Percentiles rank a stretch among this genome's conserved stretches.
These are phyloP conservation scores for Martensiomyces pterosporus DNA, from an alignment of 192 early-diverging fungal genomes.

Conservation along the genomic window DNA sequence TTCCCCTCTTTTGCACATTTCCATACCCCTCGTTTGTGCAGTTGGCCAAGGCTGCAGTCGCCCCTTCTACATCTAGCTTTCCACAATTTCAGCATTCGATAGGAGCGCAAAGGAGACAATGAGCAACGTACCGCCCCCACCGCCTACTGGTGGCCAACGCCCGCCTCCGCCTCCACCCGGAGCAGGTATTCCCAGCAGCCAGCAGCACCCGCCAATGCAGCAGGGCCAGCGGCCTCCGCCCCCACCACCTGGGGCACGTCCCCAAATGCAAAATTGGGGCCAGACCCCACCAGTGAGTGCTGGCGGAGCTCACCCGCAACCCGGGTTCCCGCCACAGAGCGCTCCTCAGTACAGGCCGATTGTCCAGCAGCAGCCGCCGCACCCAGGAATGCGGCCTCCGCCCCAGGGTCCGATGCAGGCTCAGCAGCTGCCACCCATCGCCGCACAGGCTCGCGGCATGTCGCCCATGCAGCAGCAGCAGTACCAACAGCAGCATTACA, in stretches of 20 bases:
- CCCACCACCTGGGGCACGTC: conserved; percentile 21
- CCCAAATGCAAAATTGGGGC: conserved; percentile 26
- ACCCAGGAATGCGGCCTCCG: conserved; percentile 10
- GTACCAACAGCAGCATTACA: conserved; percentile 4
- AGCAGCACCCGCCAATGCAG: conserved; percentile 7
- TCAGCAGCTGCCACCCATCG: conserved; percentile 9
- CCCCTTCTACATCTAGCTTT: too few relatives aligned
- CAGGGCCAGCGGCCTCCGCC: conserved; percentile 21
- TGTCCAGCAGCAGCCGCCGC: conserved; percentile 12
- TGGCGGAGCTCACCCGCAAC: conserved; percentile 18
- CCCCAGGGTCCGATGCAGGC: conserved; percentile 11
- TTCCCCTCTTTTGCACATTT: too few relatives aligned
- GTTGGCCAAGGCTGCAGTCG: too few relatives aligned
- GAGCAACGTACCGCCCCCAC: too few relatives aligned
- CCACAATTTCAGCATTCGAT: too few relatives aligned
- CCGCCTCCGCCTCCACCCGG: conserved; percentile 13
- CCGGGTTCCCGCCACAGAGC: conserved; percentile 37
- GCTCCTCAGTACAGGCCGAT: conserved; percentile 21
- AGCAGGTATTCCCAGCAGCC: conserved; percentile 7
- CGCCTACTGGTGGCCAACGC: too few relatives aligned
- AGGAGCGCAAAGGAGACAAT: too few relatives aligned
- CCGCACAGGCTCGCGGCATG: neutral
- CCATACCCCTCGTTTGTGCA: too few relatives aligned
- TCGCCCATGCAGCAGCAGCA: conserved; percentile 11
- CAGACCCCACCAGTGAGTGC: too few relatives aligned